phyloP scores from a whole-genome alignment of 78 protist genomes.

The Isochrysis galbana region DNA sequence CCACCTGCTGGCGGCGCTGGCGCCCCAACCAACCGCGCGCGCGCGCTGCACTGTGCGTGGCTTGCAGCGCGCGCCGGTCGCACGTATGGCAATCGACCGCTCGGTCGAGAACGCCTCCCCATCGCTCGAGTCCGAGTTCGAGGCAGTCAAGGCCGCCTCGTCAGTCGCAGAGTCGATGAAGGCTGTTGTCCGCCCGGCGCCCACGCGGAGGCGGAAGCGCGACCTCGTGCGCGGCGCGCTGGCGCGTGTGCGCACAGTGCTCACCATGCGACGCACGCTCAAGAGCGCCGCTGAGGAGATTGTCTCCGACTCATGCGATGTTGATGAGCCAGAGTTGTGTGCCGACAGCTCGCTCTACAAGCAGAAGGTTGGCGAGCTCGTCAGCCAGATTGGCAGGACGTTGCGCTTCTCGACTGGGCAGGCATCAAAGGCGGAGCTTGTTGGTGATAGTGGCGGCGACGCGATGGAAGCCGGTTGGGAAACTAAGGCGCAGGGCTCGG shows the following conservation, averaged over 20 bases:
- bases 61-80: too few relatives aligned
- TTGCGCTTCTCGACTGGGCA: neutral
- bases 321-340: slow-evolving; percentile 6
- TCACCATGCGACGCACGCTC: neutral
- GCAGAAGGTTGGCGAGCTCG: neutral
- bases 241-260: neutral
- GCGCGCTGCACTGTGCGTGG: too few relatives aligned
- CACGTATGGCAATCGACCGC: too few relatives aligned
- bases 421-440: neutral
- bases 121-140: neutral
- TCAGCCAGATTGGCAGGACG: neutral
- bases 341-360: neutral
- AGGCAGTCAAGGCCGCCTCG: neutral
- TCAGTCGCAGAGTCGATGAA: neutral
- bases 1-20: too few relatives aligned
- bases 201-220: neutral
- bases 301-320: neutral
- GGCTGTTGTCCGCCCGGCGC: neutral
- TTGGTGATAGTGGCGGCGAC: neutral
- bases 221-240: neutral
- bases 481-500: slow-evolving; percentile 1
- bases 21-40: too few relatives aligned
- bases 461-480: slow-evolving; percentile 14
- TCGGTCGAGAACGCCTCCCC: too few relatives aligned
- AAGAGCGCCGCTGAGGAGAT: neutral